Evolutionary conservation across 176 grass and related monocot species (phyloP).

Genomic region (Oryza rufipogon): DNA sequence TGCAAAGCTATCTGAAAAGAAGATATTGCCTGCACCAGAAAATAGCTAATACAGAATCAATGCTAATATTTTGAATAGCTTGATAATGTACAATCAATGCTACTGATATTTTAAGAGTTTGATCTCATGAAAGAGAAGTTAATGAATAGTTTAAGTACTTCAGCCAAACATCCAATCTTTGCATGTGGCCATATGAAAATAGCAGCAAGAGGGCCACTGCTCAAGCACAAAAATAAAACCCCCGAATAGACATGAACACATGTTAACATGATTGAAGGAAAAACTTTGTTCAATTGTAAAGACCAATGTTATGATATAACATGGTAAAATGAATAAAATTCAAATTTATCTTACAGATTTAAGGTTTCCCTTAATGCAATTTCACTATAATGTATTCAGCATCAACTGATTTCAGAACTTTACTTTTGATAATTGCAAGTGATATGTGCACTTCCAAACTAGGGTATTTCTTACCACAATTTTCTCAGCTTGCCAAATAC

Average conservation of each 20-base stretch:
- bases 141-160: not conserved
- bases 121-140: not conserved
- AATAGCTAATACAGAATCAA: not conserved
- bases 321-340: not conserved
- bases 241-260: not conserved
- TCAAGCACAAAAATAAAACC: slow-evolving; percentile 18
- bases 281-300: not conserved
- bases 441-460: slow-evolving; percentile 8
- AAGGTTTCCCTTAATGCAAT: not conserved
- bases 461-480: not conserved
- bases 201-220: not conserved
- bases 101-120: not conserved
- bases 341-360: not conserved
- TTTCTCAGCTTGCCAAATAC: slow-evolving; percentile 23
- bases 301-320: not conserved
- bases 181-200: not conserved
- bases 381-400: not conserved
- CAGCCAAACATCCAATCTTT: slow-evolving; percentile 17
- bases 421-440: slow-evolving; percentile 5
- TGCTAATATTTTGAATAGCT: slow-evolving; percentile 11
- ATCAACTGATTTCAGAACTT: slow-evolving; percentile 17
- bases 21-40: slow-evolving; percentile 65
- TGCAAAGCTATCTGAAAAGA: slow-evolving; percentile 85
- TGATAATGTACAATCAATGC: not conserved
- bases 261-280: not conserved